These are phyloP conservation scores for Trametes versicolor DNA, from an alignment of 1,284 basidiomycete species.

Conservation along the genomic window DNA sequence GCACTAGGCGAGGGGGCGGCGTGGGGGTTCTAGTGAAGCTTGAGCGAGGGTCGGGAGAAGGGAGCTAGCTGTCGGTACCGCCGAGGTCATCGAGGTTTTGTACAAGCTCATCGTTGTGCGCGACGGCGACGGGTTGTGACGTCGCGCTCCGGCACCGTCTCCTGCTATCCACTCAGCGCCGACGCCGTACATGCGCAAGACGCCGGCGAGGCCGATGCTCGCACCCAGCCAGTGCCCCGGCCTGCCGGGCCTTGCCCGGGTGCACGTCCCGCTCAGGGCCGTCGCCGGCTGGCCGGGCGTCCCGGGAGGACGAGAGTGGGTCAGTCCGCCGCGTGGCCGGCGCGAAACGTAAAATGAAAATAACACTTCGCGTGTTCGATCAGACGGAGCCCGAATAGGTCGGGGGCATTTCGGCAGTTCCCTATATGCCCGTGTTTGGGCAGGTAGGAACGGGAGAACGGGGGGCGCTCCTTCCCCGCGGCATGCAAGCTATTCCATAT, in stretches of 20 bases:
- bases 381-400: constrained; percentile 10
- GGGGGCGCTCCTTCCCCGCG: constrained; percentile 27
- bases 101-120: constrained; percentile 15
- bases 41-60: not conserved
- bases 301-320: not conserved
- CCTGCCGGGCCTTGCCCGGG: not conserved
- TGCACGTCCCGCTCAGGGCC: not conserved
- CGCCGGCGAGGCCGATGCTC: not conserved
- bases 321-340: not conserved
- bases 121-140: constrained; percentile 12
- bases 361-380: constrained; percentile 15
- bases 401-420: constrained; percentile 22
- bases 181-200: not conserved
- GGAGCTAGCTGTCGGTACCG: not conserved
- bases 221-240: constrained; percentile 1
- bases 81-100: constrained; percentile 9
- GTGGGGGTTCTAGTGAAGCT: not conserved
- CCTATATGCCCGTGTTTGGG: constrained; percentile 21
- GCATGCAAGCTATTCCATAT: constrained; percentile 17
- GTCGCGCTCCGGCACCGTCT: constrained; percentile 17
- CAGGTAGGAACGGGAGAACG: constrained; percentile 23
- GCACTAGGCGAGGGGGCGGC: not conserved
- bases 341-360: constrained; percentile 16
- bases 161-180: not conserved
- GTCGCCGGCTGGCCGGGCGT: constrained; percentile 2